Evolutionary conservation across 2,329 filamentous ascomycete genomes (phyloP).

Genomic region (Aspergillus sp.): DNA sequence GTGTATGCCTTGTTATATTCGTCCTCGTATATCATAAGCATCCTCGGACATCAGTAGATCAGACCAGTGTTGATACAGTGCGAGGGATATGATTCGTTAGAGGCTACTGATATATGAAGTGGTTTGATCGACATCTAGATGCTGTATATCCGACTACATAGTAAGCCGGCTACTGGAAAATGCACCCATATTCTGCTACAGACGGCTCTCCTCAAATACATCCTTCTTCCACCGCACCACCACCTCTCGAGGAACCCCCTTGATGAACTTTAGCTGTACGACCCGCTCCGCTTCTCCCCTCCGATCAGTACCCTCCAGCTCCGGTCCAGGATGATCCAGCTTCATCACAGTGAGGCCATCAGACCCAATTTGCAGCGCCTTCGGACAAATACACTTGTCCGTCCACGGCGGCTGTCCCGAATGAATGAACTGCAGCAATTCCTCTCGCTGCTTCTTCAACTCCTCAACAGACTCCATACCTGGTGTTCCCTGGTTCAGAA

Average conservation of each 20-base stretch:
- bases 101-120: too few species aligned
- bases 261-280: conserved; percentile 58
- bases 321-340: conserved; percentile 57
- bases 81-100: too few species aligned
- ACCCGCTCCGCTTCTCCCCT: conserved; percentile 58
- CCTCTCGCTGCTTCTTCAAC: conserved; percentile 42
- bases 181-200: conserved; percentile 22
- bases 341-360: conserved; percentile 57
- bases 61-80: too few species aligned
- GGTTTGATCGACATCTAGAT: too few species aligned
- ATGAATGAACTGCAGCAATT: conserved; percentile 53
- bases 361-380: conserved; percentile 37
- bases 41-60: too few species aligned
- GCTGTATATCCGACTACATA: background rate
- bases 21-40: too few species aligned
- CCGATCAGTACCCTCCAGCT: conserved; percentile 53
- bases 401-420: conserved; percentile 49
- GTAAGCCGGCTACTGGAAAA: too few species aligned
- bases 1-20: too few species aligned
- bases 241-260: conserved; percentile 59
- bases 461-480: conserved; percentile 27
- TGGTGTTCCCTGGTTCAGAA: conserved; percentile 46
- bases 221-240: conserved; percentile 55
- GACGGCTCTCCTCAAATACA: conserved; percentile 41
- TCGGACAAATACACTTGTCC: conserved; percentile 51